phyloP scores from a whole-genome alignment of 1,139 yeast genomes.

The Yamadazyma songkhlaensis region DNA sequence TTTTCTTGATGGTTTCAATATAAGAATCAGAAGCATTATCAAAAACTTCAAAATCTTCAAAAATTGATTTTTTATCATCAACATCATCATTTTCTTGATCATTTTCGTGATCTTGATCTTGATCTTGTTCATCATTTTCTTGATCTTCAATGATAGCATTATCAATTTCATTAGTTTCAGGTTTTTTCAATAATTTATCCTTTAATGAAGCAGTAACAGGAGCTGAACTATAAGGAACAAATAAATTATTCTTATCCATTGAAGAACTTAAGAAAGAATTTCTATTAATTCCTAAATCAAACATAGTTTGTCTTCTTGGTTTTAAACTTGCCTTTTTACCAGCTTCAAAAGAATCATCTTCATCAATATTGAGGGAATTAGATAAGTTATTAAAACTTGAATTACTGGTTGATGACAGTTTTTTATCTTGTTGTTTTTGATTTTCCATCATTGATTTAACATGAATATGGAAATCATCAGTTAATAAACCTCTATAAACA shows the following conservation, averaged over 20 bases:
- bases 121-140: not conserved
- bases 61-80: slow-evolving; percentile 19
- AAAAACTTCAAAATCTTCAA: slow-evolving; percentile 47
- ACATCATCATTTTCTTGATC: slow-evolving; percentile 35
- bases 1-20: slow-evolving; percentile 32
- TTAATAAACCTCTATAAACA: slow-evolving; percentile 72
- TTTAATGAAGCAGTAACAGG: slow-evolving; percentile 70
- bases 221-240: slow-evolving; percentile 70
- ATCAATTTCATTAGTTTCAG: slow-evolving; percentile 3
- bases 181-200: slow-evolving; percentile 9
- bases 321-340: slow-evolving; percentile 26
- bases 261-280: slow-evolving; percentile 44
- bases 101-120: slow-evolving; percentile 3
- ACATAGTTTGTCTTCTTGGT: slow-evolving; percentile 49
- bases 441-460: slow-evolving; percentile 55
- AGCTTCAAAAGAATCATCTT: slow-evolving; percentile 20
- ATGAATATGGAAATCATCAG: slow-evolving; percentile 68
- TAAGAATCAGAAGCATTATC: slow-evolving; percentile 35
- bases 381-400: not conserved
- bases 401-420: not conserved
- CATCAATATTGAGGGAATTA: not conserved
- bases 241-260: slow-evolving; percentile 51
- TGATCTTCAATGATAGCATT: slow-evolving; percentile 6
- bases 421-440: slow-evolving; percentile 23
- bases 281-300: slow-evolving; percentile 43